phyloP scores from a whole-genome alignment of 1,284 basidiomycete genomes.

The Moesziomyces antarcticus region DNA sequence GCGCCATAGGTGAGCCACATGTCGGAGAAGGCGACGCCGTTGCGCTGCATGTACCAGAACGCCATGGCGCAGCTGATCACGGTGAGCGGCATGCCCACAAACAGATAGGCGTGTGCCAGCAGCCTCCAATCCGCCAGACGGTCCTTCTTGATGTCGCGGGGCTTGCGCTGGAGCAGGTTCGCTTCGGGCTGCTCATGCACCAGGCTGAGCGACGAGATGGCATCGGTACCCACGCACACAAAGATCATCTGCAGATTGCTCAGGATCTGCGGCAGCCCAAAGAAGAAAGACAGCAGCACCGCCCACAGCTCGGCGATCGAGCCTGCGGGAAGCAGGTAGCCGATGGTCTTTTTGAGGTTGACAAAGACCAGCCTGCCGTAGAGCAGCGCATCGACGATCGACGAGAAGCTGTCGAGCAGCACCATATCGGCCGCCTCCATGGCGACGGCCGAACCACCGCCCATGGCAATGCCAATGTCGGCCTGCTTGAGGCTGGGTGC shows the following conservation, averaged over 20 bases:
- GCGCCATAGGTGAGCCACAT: conserved; percentile 72
- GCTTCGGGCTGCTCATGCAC: conserved; percentile 75
- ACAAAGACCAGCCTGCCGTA: conserved; percentile 76
- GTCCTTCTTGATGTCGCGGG: conserved; percentile 73
- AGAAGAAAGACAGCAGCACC: conserved; percentile 72
- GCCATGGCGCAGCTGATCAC: conserved; percentile 70
- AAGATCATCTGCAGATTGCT: conserved; percentile 71
- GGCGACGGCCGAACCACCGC: conserved; percentile 69
- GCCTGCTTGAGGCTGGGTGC: conserved; percentile 71
- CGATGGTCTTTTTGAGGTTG: conserved; percentile 73
- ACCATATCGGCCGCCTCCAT: conserved; percentile 60
- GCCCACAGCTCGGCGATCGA: conserved; percentile 78
- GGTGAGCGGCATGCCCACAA: conserved; percentile 73
- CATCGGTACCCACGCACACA: conserved; percentile 70
- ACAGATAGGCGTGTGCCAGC: conserved; percentile 76
- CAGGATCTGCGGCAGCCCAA: conserved; percentile 72
- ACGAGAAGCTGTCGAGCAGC: conserved; percentile 48
- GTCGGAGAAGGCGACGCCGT: conserved; percentile 50
- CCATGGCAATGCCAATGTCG: conserved; percentile 71
- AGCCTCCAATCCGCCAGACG: conserved; percentile 72
- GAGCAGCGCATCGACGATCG: conserved; percentile 53
- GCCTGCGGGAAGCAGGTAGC: conserved; percentile 64
- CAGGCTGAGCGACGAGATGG: conserved; percentile 70
- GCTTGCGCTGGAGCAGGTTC: conserved; percentile 69
- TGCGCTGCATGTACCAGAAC: conserved; percentile 70